Percentiles rank a stretch among this genome's conserved stretches.
Conservation (phyloP, 306 rosid species). For the Abrus precatorius region DNA sequence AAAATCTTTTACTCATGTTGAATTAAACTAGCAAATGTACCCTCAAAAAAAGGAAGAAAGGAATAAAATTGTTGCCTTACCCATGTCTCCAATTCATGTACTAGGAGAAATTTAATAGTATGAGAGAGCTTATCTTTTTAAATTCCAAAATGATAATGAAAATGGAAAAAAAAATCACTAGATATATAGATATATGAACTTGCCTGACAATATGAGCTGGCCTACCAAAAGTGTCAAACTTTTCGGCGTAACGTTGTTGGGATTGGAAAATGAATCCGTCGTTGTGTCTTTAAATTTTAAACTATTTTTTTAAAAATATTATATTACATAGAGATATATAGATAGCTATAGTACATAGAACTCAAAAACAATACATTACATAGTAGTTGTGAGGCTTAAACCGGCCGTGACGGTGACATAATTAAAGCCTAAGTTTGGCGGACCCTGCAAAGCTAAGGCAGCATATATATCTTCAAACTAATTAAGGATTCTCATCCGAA, state of each 20-base stretch:
- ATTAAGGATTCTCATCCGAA: slow-evolving; percentile 18
- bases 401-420: slow-evolving; percentile 56
- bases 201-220: slow-evolving; percentile 38
- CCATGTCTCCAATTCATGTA: background rate
- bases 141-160: background rate
- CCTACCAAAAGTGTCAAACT: slow-evolving; percentile 49
- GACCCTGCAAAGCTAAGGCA: slow-evolving; percentile 57
- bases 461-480: background rate
- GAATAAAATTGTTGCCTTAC: background rate
- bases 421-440: slow-evolving; percentile 56
- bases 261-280: slow-evolving; percentile 31
- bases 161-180: background rate
- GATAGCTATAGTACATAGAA: background rate
- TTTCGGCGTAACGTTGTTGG: slow-evolving; percentile 52
- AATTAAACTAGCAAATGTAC: background rate
- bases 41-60: background rate
- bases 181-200: background rate
- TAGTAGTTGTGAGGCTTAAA: slow-evolving; percentile 21
- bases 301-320: background rate
- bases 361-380: background rate
- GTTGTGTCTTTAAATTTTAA: background rate
- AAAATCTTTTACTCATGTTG: background rate
- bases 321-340: background rate
- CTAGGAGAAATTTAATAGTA: background rate
- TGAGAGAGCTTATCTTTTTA: background rate